Evolutionary conservation across 2,329 filamentous ascomycete species (phyloP).

Genomic region (Ophiocordyceps camponoti-floridani): DNA sequence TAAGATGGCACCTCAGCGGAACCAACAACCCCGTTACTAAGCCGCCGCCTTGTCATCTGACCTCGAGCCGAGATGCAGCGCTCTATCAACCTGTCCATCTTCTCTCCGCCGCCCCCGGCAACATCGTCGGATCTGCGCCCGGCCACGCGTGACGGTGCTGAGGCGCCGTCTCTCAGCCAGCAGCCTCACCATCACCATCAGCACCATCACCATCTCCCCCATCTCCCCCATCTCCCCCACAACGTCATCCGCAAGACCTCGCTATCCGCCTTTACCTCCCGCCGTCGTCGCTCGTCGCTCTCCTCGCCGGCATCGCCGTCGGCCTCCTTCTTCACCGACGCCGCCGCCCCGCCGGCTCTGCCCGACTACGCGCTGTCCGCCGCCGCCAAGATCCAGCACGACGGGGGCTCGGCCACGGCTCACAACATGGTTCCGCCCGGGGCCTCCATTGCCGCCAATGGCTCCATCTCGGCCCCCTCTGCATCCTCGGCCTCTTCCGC

Average conservation of each 20-base stretch:
- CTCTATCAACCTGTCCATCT: conserved; percentile 15
- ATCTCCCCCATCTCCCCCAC: conserved; percentile 24
- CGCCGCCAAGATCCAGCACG: conserved; percentile 21
- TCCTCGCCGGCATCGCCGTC: conserved; percentile 16
- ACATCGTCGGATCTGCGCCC: conserved; percentile 14
- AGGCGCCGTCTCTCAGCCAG: neutral
- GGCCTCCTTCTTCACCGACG: conserved; percentile 24
- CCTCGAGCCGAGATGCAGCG: neutral
- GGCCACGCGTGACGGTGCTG: conserved; percentile 16
- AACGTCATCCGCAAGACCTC: conserved; percentile 21
- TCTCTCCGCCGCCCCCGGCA: conserved; percentile 7
- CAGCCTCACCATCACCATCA: too few relatives aligned
- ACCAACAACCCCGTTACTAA: neutral
- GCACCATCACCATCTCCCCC: conserved; percentile 8
- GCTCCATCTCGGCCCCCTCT: neutral
- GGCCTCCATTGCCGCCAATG: conserved; percentile 3
- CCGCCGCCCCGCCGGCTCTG: conserved; percentile 30
- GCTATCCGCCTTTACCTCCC: conserved; percentile 16
- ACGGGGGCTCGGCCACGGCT: conserved; percentile 6
- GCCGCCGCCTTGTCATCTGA: neutral
- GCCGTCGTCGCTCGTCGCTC: conserved; percentile 19
- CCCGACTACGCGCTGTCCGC: conserved; percentile 34
- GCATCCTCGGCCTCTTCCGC: neutral
- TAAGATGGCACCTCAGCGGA: neutral
- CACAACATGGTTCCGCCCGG: conserved; percentile 6